Evolutionary conservation across 768 basidiomycete species (phyloP).

Genomic region (Lentinus brumalis): DNA sequence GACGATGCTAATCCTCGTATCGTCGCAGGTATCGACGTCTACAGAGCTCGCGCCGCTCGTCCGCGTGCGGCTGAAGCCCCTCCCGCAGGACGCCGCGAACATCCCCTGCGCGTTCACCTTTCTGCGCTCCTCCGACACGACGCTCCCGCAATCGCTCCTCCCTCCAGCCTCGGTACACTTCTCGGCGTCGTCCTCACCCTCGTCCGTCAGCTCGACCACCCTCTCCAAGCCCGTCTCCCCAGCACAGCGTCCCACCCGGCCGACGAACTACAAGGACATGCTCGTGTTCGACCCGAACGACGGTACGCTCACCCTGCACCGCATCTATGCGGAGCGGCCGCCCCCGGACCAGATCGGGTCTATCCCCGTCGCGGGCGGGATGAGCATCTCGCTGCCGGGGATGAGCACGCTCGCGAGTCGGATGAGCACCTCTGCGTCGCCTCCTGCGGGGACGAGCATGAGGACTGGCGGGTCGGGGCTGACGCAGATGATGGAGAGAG

Average conservation of each 20-base stretch:
- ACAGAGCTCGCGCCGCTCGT: constrained; percentile 59
- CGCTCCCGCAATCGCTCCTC: constrained; percentile 44
- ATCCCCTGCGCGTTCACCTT: constrained; percentile 59
- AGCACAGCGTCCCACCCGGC: constrained; percentile 30
- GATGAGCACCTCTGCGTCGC: constrained; percentile 31
- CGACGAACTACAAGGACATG: constrained; percentile 61
- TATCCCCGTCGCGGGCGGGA: constrained; percentile 40
- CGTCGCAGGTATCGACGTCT: constrained; percentile 48
- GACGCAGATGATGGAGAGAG: constrained; percentile 38
- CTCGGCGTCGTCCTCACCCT: constrained; percentile 31
- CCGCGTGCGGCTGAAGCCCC: constrained; percentile 43
- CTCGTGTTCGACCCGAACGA: constrained; percentile 67
- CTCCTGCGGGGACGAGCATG: constrained; percentile 33
- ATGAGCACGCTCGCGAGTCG: constrained; percentile 44
- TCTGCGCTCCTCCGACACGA: constrained; percentile 38
- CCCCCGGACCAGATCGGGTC: constrained; percentile 27
- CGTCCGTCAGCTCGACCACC: constrained; percentile 33
- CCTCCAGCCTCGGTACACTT: constrained; percentile 31
- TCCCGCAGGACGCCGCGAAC: constrained; percentile 30
- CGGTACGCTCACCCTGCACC: constrained; percentile 55
- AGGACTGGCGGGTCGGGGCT: constrained; percentile 35
- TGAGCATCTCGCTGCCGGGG: constrained; percentile 65
- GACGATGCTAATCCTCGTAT: too few species aligned
- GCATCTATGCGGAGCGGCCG: constrained; percentile 49
- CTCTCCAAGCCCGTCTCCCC: constrained; percentile 31